phyloP scores from a whole-genome alignment of 306 rosid genomes.

The Sindora glabra region DNA sequence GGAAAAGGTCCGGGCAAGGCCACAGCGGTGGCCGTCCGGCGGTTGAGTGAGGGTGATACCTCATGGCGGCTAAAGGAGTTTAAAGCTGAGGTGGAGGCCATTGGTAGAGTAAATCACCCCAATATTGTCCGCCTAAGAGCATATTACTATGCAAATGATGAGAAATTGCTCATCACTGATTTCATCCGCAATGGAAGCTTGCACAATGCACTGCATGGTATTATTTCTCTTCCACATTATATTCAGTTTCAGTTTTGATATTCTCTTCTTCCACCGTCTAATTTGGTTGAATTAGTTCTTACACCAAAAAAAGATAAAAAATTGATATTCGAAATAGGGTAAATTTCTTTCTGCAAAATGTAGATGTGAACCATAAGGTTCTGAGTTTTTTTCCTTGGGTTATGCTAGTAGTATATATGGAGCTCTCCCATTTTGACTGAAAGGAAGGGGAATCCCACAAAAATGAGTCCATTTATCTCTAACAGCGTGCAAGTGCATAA shows the following conservation, averaged over 20 bases:
- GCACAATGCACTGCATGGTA: constrained; percentile 63
- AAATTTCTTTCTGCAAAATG: no score
- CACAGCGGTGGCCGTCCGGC: constrained; percentile 55
- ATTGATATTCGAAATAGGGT: no score
- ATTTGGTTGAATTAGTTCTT: background rate
- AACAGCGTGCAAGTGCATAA: no score
- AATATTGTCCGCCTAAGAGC: constrained; percentile 65
- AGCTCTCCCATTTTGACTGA: no score
- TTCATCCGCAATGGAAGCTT: constrained; percentile 72
- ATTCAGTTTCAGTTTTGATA: background rate
- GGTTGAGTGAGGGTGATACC: constrained; percentile 62
- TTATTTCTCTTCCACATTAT: background rate
- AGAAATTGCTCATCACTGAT: constrained; percentile 63
- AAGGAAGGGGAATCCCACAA: no score
- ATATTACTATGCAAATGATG: constrained; percentile 65
- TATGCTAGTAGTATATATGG: no score
- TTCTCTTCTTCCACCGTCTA: background rate
- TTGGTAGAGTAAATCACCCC: constrained; percentile 69
- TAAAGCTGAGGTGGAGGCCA: constrained; percentile 58
- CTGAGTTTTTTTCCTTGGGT: no score
- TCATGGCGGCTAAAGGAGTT: constrained; percentile 75
- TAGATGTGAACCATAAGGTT: no score
- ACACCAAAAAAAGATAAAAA: no score
- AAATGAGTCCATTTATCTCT: no score
- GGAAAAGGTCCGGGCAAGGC: constrained; percentile 38